Percentiles rank a stretch among this genome's conserved stretches.
Evolutionary conservation across 2,329 filamentous ascomycete species (phyloP).

Genomic region (Fusarium albosuccineum): DNA sequence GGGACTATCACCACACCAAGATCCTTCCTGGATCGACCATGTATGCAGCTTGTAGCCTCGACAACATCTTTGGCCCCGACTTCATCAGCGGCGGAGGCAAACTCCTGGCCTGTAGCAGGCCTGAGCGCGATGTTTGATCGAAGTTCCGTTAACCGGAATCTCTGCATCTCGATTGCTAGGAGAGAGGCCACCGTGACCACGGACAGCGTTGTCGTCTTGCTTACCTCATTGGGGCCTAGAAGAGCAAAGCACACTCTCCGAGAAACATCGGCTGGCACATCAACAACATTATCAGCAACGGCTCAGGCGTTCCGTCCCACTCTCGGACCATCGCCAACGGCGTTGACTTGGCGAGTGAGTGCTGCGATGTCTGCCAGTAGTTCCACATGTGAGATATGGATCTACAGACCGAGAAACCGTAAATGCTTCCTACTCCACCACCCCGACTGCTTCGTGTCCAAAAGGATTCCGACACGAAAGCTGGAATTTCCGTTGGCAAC

Average conservation of each 20-base stretch:
- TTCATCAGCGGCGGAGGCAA: constrained; percentile 18
- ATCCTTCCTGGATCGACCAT: constrained; percentile 7
- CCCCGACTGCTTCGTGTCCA: constrained; percentile 16
- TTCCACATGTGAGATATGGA: constrained; percentile 14
- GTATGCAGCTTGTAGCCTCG: constrained; percentile 7
- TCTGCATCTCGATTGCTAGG: too few relatives aligned
- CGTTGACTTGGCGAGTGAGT: neutral
- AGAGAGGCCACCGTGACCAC: too few relatives aligned
- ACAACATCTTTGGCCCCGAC: constrained; percentile 14
- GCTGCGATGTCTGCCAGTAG: constrained; percentile 17
- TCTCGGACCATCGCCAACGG: constrained; percentile 15
- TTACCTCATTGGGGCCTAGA: too few relatives aligned
- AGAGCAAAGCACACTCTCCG: too few relatives aligned
- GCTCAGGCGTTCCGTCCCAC: constrained; percentile 12
- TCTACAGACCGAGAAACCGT: constrained; percentile 4
- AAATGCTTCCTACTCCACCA: constrained; percentile 24
- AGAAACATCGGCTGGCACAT: constrained; percentile 2
- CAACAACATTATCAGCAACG: constrained; percentile 21
- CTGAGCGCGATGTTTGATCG: too few relatives aligned
- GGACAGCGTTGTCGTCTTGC: too few relatives aligned
- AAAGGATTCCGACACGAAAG: constrained; percentile 12
- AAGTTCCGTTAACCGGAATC: too few relatives aligned
- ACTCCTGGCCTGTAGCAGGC: too few relatives aligned
- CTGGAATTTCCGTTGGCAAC: constrained; percentile 12
- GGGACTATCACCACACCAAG: constrained; percentile 8